Base-by-base conservation (phyloP, 768 basidiomycete species). In the Coprinopsis cinerea region DNA sequence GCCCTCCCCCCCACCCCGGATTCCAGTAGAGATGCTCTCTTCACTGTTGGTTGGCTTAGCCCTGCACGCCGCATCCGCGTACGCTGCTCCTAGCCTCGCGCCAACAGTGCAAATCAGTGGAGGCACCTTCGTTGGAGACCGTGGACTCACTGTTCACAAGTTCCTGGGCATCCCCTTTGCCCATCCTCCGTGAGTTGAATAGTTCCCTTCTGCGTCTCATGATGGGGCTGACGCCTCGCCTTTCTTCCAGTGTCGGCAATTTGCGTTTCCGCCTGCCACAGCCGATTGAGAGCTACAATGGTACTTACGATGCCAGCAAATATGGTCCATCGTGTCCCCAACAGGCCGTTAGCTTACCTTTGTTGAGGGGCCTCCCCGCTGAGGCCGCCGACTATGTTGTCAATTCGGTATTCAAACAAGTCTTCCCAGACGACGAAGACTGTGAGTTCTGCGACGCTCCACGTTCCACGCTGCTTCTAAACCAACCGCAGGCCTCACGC, bases 121-220 rank as follows among this genome's bases (percentile, higher is more conserved):
- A 40, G 77, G 67, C 2, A 75, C 69, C 0, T 69, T 79, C 59
- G 64, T 64, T n/a, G 79, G 79, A 55, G 51, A 15, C 56, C 59
- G 7, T 61, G 27, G 59, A 27, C 67, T 68, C 2, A 51, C 50
- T 2, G 56, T 65, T 10, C 59, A 70, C 9, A 66, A 68, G 49
- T 81, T 75, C 55, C 60, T 77, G 2, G 78, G 79, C 2, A 77
- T 82, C 32, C 79, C 79, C 1, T 82, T 76, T 48, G 79, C 77
- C 13, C 53, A 72, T 57, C 74, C 80, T 20, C 77, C 78, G 80
- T 82, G 52, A 53, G 74, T 58, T 0, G 50, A n/a, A 25, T 24
- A 13, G 7, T 41, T 20, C 2, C 17, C 24, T 28, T 27, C 9
- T 51, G 2, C 9, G 18, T 24, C 18, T 24, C 17, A 7, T 10